These are phyloP conservation scores for Thalassiosira ordinaria DNA, from an alignment of 352 stramenopile genomes.

Conservation along the genomic window DNA sequence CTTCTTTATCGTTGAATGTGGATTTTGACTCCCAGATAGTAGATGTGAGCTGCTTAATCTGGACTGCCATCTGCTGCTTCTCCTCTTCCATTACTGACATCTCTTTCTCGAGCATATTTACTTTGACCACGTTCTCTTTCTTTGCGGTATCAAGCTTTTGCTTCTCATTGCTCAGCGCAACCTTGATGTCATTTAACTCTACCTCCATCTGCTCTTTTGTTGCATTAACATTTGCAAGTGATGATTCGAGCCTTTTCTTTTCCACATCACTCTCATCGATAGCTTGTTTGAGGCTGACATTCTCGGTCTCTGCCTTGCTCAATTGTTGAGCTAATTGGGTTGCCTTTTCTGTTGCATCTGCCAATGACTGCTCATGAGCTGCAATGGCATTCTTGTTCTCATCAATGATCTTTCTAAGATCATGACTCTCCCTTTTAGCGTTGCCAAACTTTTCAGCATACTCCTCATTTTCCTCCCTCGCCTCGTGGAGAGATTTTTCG, in stretches of 20 bases:
- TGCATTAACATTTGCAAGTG: slow-evolving; percentile 10
- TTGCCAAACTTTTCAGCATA: slow-evolving; percentile 7
- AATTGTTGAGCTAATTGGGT: too few relatives aligned
- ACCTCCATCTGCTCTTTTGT: slow-evolving; percentile 13
- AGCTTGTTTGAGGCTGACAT: neutral
- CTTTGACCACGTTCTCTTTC: neutral
- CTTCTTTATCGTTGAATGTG: slow-evolving; percentile 3
- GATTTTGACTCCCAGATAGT: slow-evolving; percentile 15
- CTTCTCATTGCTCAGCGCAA: slow-evolving; percentile 9
- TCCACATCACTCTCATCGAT: slow-evolving; percentile 8
- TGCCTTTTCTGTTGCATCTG: neutral
- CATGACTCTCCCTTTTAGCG: slow-evolving; percentile 1
- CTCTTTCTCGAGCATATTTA: neutral
- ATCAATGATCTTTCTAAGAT: slow-evolving; percentile 10
- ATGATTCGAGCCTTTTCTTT: slow-evolving; percentile 4
- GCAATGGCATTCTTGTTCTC: neutral
- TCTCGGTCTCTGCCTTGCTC: too few relatives aligned
- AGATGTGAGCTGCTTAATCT: slow-evolving; percentile 27
- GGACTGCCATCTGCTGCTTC: slow-evolving; percentile 5
- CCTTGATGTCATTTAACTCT: slow-evolving; percentile 22
- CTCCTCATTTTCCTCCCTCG: slow-evolving; percentile 9
- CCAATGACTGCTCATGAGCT: neutral
- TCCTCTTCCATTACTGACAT: slow-evolving; percentile 25
- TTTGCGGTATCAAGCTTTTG: neutral
- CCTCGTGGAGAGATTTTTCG: slow-evolving; percentile 2